Conservation (phyloP, 805 yeast species). For the Debaryomyces hansenii region DNA sequence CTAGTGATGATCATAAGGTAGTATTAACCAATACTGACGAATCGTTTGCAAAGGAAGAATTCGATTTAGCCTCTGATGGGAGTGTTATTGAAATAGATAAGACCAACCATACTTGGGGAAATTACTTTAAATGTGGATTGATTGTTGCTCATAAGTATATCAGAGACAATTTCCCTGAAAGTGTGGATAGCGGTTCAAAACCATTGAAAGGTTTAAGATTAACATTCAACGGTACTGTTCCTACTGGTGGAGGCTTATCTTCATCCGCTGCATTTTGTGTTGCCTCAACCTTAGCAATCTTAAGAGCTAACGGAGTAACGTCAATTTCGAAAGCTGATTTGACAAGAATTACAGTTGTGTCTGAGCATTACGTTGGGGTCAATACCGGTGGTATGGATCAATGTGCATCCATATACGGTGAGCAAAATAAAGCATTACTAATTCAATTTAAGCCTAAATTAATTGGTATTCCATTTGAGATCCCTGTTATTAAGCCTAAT, state of each 20-base stretch:
- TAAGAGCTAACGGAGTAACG: conserved; percentile 50
- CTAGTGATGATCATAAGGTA: conserved; percentile 25
- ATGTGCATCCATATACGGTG: conserved; percentile 69
- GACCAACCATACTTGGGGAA: conserved; percentile 57
- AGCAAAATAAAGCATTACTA: conserved; percentile 53
- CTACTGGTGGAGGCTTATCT: conserved; percentile 70
- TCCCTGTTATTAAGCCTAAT: conserved; percentile 47
- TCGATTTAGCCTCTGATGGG: conserved; percentile 43
- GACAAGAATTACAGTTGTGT: conserved; percentile 59
- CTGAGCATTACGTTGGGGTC: conserved; percentile 72
- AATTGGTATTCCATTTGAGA: conserved; percentile 51
- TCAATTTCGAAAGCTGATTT: conserved; percentile 50
- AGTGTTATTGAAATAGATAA: conserved; percentile 48
- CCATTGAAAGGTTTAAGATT: conserved; percentile 50
- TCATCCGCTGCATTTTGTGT: conserved; percentile 75
- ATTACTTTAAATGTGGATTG: conserved; percentile 66
- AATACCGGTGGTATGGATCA: conserved; percentile 84
- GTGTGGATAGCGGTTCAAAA: conserved; percentile 14
- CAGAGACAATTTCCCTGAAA: conserved; percentile 28
- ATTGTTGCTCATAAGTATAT: conserved; percentile 57
- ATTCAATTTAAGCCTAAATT: conserved; percentile 63
- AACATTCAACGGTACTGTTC: conserved; percentile 62
- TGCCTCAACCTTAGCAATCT: conserved; percentile 57
- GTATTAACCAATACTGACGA: conserved; percentile 31
- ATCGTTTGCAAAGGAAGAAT: conserved; percentile 32